Conservation (phyloP, 345 rosid genomes). For the Zanthoxylum bungeanum region DNA sequence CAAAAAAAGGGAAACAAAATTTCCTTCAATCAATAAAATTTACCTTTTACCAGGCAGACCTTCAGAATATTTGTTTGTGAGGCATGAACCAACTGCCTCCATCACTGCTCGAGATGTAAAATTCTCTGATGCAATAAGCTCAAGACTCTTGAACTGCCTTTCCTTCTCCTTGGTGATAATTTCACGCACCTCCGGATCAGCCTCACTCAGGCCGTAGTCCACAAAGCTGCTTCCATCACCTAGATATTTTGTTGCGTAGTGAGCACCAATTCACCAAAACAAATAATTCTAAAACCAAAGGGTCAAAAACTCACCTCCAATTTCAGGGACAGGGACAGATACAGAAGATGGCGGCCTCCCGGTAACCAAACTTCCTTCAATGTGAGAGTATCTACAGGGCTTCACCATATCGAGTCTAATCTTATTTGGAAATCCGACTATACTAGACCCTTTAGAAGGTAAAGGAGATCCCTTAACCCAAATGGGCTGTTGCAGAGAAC, state of each 20-base stretch:
- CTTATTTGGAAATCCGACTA: conserved; percentile 38
- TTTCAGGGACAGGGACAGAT: conserved; percentile 47
- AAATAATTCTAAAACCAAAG: not conserved
- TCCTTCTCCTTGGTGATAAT: conserved; percentile 73
- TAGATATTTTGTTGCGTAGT: conserved; percentile 20
- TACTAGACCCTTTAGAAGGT: conserved; percentile 24
- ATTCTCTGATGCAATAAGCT: conserved; percentile 91
- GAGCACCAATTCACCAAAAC: not conserved
- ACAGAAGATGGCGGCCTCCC: conserved; percentile 55
- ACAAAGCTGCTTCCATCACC: conserved; percentile 43
- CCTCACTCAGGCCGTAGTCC: conserved; percentile 58
- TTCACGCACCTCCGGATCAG: conserved; percentile 68
- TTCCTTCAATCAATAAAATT: not conserved
- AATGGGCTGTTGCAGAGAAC: conserved; percentile 56
- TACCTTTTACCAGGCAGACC: conserved; percentile 96
- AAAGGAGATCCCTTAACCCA: conserved; percentile 36
- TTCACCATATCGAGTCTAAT: conserved; percentile 36
- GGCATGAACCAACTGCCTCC: conserved; percentile 97
- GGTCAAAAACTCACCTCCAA: conserved; percentile 25
- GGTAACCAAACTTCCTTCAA: conserved; percentile 46
- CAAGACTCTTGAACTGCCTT: conserved; percentile 88
- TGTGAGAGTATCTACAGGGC: conserved; percentile 33
- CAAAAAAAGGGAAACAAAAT: not conserved
- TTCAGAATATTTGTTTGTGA: conserved; percentile 91
- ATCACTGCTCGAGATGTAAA: conserved; percentile 92